Base-by-base conservation (phyloP, 306 rosid species). In the Rubus idaeus region DNA sequence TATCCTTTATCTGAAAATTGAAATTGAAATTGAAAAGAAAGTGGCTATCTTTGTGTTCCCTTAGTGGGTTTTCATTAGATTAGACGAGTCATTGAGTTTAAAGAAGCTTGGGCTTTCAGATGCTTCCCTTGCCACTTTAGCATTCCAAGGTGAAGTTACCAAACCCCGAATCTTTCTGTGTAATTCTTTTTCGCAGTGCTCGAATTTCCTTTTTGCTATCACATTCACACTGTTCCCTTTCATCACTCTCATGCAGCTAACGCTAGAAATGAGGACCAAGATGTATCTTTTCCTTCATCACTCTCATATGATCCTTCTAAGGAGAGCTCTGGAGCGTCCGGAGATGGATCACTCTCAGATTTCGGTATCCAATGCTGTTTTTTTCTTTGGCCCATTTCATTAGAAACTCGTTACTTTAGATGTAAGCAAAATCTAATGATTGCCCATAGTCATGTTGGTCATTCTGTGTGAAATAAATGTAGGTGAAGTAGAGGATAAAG, bases 71-170 rank as follows among this genome's bases (percentile, higher is more conserved):
- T 44, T 70, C 30, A 52, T 53, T 75, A 91, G 96, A 76, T 84
- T 89, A 51, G 97, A 91, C 75, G 94, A 94, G 61, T 86, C 91
- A 10, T 60, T 88, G 79, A 91, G 98, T 68, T 87, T 94, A 78
- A 83, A 89, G 73, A 84, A 75, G 77, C 89, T 91, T 52, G 97
- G 98, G 77, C 82, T 91, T 68, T 94, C 97, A 6, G 93, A 90
- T 83, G 96, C 90, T 50, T 86, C 93, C 68, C 90, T 94, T 35
- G 97, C 96, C 30, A 86, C 90, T 50, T 82, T 91, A 77, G 96
- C 96, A 83, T 90, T 87, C 55, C 87, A 87, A 90, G 94, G 98
- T 94, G 14, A 26, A 23, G 5, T 60, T 11, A 4, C 41, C 16
- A 74, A 74, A 14, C 26, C 67, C 68, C 26, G 7, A 51, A 10